These are phyloP conservation scores for Pythium myriotylum DNA, from an alignment of 352 stramenopile species.

Conservation along the genomic window DNA sequence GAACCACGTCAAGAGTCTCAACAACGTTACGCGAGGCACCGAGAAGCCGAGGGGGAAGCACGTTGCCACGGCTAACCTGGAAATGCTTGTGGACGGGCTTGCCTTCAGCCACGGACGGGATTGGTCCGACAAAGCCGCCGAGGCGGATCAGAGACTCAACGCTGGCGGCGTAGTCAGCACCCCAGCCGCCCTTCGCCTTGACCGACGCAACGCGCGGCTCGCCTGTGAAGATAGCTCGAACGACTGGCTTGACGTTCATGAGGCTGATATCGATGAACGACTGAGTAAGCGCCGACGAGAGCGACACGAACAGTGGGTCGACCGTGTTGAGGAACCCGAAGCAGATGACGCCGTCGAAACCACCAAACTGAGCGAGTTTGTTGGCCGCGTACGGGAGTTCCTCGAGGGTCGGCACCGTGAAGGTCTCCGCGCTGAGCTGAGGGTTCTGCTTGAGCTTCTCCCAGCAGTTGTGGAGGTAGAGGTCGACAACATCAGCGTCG, in stretches of 20 bases:
- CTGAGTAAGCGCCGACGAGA: slow-evolving; percentile 60
- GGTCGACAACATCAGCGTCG: slow-evolving; percentile 73
- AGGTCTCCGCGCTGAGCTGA: slow-evolving; percentile 52
- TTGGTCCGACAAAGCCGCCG: slow-evolving; percentile 66
- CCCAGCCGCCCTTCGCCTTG: slow-evolving; percentile 73
- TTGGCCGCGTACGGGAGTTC: slow-evolving; percentile 84
- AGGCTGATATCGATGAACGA: slow-evolving; percentile 87
- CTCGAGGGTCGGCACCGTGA: slow-evolving; percentile 69
- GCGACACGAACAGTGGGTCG: slow-evolving; percentile 64
- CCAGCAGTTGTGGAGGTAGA: slow-evolving; percentile 69
- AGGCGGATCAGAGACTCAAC: slow-evolving; percentile 66
- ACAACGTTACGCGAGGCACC: slow-evolving; percentile 58
- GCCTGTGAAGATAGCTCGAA: slow-evolving; percentile 80
- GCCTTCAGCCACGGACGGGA: slow-evolving; percentile 39
- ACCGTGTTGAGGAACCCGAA: slow-evolving; percentile 76
- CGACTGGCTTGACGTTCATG: slow-evolving; percentile 75
- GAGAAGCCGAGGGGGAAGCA: slow-evolving; percentile 61
- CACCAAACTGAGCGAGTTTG: slow-evolving; percentile 68
- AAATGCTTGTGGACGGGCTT: slow-evolving; percentile 54
- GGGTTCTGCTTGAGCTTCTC: slow-evolving; percentile 39
- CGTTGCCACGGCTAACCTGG: slow-evolving; percentile 70
- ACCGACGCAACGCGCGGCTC: slow-evolving; percentile 73
- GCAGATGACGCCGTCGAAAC: slow-evolving; percentile 76
- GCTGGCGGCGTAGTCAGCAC: slow-evolving; percentile 61
- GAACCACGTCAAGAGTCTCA: slow-evolving; percentile 61